Percentiles rank a stretch among this genome's conserved stretches.
Conservation (phyloP, 2,329 filamentous ascomycete species). For the Pseudogymnoascus sp. region DNA sequence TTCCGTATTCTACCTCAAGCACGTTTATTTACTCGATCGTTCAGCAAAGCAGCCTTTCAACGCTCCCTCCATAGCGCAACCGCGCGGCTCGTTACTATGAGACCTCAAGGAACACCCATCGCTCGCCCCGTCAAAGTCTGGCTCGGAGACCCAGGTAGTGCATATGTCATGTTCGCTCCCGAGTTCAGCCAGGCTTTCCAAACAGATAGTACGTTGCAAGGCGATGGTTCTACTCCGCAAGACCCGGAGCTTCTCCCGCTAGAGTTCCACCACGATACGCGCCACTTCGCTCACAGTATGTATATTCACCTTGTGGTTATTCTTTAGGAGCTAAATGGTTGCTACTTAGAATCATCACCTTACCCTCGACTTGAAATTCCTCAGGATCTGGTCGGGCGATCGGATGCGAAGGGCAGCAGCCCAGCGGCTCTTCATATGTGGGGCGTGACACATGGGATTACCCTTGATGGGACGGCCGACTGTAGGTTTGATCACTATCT, state of each 20-base stretch:
- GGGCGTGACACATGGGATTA: not conserved
- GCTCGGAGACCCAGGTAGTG: not conserved
- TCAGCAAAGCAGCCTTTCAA: not conserved
- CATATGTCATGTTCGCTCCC: not conserved
- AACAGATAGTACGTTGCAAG: not conserved
- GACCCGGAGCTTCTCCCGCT: not conserved
- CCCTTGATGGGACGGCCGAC: not conserved
- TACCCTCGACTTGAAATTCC: not conserved
- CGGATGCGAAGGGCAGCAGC: not conserved
- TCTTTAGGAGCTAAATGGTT: not conserved
- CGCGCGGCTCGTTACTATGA: not conserved
- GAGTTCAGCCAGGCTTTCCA: not conserved
- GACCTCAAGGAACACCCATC: not conserved
- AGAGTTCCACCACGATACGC: not conserved
- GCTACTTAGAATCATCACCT: not conserved
- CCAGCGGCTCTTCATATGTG: not conserved
- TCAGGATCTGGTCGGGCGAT: not conserved
- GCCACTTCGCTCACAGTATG: not conserved
- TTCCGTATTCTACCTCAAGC: not conserved
- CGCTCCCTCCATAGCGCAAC: not conserved
- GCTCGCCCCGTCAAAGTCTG: not conserved
- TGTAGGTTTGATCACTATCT: not conserved
- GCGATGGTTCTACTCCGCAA: not conserved
- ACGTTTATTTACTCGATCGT: not conserved
- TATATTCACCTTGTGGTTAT: not conserved